Base-by-base conservation (phyloP, 176 grass and related monocot species). In the Pontederia crassipes region DNA sequence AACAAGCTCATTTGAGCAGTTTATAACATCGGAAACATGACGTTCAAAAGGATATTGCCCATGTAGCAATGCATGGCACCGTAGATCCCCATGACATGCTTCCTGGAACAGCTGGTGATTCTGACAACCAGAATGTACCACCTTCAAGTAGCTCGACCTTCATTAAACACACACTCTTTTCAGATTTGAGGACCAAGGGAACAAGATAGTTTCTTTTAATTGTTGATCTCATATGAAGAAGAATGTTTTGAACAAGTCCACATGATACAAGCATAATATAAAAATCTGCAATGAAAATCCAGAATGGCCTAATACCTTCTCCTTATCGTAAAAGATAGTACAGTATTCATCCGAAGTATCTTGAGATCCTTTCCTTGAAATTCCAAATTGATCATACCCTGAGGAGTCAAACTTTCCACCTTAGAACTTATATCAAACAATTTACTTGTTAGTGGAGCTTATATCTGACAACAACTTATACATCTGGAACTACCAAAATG, bases 301-400 rank as follows among this genome's bases (percentile, higher is more conserved):
- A 7, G 8, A 49, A 76, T 18, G 51, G 57, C 52, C 10, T 26
- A 40, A 51, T 69, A 97, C 93, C 93, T 92, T 97, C 12, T 91
- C 93, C 70, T 91, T 97, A 74, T 97, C 87, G 54, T 97, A 97
- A 59, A 97, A 97, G 72, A 97, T 97, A 52, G 93, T 85, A 67
- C 93, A 97, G 57, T 97, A 88, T 71, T 97, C 93, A 71, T 97
- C 93, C 29, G 76, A 68, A 49, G 67, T 91, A 61, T 97, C 93
- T 66, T 88, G 74, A 28, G 86, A 88, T n/a, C 93, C 93, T 88
- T 97, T 88, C 78, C 93, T 83, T 80, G 93, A 97, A 70, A 97
- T 91, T 4, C 93, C 93, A 81, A 97, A 97, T 85, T 97, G 93
- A 53, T 85, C 87, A 55, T 97, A 97, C 73, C 87, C 93, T 97